Percentiles rank a stretch among this genome's conserved stretches.
phyloP scores from a whole-genome alignment of 2,329 filamentous ascomycete species.

The Zymoseptoria ardabiliae region DNA sequence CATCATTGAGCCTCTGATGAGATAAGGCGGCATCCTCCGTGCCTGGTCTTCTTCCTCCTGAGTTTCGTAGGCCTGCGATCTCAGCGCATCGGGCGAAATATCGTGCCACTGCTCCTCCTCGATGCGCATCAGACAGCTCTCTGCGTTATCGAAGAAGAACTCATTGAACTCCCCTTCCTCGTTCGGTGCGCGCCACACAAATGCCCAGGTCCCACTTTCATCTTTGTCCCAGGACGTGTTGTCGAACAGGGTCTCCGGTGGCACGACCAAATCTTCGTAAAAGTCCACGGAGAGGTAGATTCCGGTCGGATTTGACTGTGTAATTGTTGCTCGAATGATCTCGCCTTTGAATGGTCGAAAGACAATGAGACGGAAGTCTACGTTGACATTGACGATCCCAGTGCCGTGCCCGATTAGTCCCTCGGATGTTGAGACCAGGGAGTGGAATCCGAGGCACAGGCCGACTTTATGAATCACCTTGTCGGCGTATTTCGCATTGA shows the following conservation, averaged over 20 bases:
- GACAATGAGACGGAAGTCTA: slow-evolving; percentile 87
- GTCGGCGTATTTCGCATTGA: slow-evolving; percentile 95
- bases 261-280: slow-evolving; percentile 82
- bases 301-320: slow-evolving; percentile 64
- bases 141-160: slow-evolving; percentile 83
- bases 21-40: slow-evolving; percentile 63
- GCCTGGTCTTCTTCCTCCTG: slow-evolving; percentile 54
- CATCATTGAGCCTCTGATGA: slow-evolving; percentile 48
- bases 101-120: slow-evolving; percentile 88
- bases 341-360: slow-evolving; percentile 96
- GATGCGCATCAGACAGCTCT: slow-evolving; percentile 79
- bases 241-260: slow-evolving; percentile 65
- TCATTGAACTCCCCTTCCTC: slow-evolving; percentile 44
- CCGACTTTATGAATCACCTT: slow-evolving; percentile 92
- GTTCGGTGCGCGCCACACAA: slow-evolving; percentile 69
- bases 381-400: slow-evolving; percentile 90
- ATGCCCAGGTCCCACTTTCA: slow-evolving; percentile 49
- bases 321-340: slow-evolving; percentile 78
- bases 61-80: slow-evolving; percentile 23
- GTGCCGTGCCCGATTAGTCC: slow-evolving; percentile 89
- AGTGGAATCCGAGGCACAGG: slow-evolving; percentile 88
- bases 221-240: slow-evolving; percentile 41
- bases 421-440: slow-evolving; percentile 81
- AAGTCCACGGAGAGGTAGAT: slow-evolving; percentile 68
- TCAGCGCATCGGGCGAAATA: slow-evolving; percentile 70